These are phyloP conservation scores for Pseudonitzschia delicatissima DNA, from an alignment of 108 stramenopile genomes.

Conservation along the genomic window DNA sequence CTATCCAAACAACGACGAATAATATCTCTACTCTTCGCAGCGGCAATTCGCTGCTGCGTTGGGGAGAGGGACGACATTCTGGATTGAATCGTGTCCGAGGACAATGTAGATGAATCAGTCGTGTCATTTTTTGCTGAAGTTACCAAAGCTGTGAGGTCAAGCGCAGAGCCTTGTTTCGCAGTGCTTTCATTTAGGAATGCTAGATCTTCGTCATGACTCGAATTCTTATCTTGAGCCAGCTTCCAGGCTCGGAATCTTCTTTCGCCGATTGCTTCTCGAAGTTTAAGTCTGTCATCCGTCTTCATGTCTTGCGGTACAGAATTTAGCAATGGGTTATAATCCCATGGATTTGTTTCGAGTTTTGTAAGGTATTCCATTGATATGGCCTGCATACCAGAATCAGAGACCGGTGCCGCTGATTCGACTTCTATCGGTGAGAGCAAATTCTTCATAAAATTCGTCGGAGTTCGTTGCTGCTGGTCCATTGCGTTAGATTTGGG, in stretches of 20 bases:
- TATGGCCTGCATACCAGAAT: slow-evolving; percentile 2
- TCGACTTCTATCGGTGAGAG: slow-evolving; percentile 38
- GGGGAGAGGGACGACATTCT: slow-evolving; percentile 38
- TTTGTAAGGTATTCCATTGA: slow-evolving; percentile 61
- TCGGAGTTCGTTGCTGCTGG: slow-evolving; percentile 32
- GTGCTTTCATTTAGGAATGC: slow-evolving; percentile 15
- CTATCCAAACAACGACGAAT: slow-evolving; percentile 66
- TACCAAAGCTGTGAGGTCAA: slow-evolving; percentile 31
- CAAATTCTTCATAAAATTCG: slow-evolving; percentile 41
- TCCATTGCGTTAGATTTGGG: slow-evolving; percentile 25
- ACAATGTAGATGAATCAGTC: slow-evolving; percentile 23
- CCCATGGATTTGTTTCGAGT: slow-evolving; percentile 75
- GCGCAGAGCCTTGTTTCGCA: slow-evolving; percentile 18
- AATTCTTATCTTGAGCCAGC: slow-evolving; percentile 53
- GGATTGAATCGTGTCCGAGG: slow-evolving; percentile 28
- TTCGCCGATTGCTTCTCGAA: slow-evolving; percentile 82
- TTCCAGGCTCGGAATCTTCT: slow-evolving; percentile 72
- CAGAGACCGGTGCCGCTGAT: background rate
- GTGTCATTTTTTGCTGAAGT: slow-evolving; percentile 39
- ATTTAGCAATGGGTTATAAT: slow-evolving; percentile 59
- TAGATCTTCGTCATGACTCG: slow-evolving; percentile 17
- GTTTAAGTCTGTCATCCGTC: slow-evolving; percentile 39
- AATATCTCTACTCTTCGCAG: slow-evolving; percentile 72
- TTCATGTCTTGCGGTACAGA: slow-evolving; percentile 23
- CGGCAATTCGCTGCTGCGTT: slow-evolving; percentile 54